A percentile compares a stretch with the other conserved stretches of the same genome.
These are phyloP conservation scores for Yamadazyma taylorii DNA, from an alignment of 1,139 yeast genomes.

Conservation along the genomic window DNA sequence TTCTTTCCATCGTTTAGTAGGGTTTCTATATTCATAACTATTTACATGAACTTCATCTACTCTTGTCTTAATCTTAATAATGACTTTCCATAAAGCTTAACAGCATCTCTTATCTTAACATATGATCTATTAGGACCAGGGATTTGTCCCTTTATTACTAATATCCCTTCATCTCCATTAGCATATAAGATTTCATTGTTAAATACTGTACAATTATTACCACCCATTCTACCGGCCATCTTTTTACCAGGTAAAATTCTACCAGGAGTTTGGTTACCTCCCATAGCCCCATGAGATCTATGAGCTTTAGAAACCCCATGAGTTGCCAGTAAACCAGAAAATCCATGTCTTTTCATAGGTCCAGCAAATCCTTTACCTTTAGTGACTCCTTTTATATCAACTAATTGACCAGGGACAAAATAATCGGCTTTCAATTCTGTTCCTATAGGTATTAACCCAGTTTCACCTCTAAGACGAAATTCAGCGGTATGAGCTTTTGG, in stretches of 20 bases:
- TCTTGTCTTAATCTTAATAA: conserved; percentile 17
- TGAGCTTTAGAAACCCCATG: conserved; percentile 96
- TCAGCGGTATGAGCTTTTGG: conserved; percentile 79
- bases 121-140: conserved; percentile 84
- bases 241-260: conserved; percentile 95
- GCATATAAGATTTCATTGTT: conserved; percentile 77
- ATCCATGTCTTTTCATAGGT: conserved; percentile 97
- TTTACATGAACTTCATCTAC: conserved; percentile 2
- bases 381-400: conserved; percentile 74
- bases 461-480: conserved; percentile 68
- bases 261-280: conserved; percentile 94
- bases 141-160: conserved; percentile 84
- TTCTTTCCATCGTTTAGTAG: not conserved
- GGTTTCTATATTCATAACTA: not conserved
- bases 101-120: conserved; percentile 79
- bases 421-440: conserved; percentile 80
- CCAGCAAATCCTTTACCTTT: conserved; percentile 99
- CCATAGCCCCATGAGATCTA: conserved; percentile 97
- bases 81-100: conserved; percentile 42
- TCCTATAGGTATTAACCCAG: conserved; percentile 75
- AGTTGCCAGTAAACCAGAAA: conserved; percentile 84
- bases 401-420: conserved; percentile 78
- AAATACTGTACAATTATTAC: conserved; percentile 67
- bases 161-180: conserved; percentile 77
- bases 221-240: conserved; percentile 98